These are phyloP conservation scores for Trametes villosa DNA, from an alignment of 768 basidiomycete species.

Conservation along the genomic window DNA sequence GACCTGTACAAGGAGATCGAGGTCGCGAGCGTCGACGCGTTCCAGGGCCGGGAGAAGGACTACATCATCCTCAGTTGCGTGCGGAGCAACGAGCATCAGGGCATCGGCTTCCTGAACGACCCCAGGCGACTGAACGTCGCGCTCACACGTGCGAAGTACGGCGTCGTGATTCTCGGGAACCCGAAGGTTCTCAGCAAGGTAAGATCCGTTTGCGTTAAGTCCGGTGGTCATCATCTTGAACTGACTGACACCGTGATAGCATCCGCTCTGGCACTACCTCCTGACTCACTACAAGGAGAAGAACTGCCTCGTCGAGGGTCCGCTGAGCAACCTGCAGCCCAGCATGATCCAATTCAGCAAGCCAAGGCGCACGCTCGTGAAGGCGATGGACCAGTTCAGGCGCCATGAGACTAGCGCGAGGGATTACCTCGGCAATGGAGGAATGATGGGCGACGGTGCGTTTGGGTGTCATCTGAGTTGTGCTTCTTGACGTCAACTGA, in stretches of 20 bases:
- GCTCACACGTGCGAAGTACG: constrained; percentile 96
- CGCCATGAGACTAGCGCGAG: constrained; percentile 91
- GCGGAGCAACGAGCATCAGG: constrained; percentile 98
- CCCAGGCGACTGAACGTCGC: constrained; percentile 96
- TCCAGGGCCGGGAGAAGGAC: constrained; percentile 99
- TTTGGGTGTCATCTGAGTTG: constrained; percentile 21
- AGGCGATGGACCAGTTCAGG: constrained; percentile 92
- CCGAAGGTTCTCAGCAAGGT: constrained; percentile 99
- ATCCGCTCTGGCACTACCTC: constrained; percentile 97
- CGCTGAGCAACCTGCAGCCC: constrained; percentile 92
- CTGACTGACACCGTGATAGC: constrained; percentile 52
- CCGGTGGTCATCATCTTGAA: constrained; percentile 4
- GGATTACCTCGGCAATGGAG: constrained; percentile 60
- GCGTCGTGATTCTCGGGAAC: constrained; percentile 99
- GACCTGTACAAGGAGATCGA: constrained; percentile 99
- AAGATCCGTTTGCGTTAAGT: constrained; percentile 27
- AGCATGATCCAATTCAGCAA: constrained; percentile 99
- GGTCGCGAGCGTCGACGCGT: constrained; percentile 98
- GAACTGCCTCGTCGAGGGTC: constrained; percentile 91
- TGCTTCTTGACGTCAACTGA: constrained; percentile 20
- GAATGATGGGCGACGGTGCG: constrained; percentile 58
- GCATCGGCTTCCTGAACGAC: constrained; percentile 99
- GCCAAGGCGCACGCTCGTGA: constrained; percentile 85
- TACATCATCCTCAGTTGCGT: constrained; percentile 99
- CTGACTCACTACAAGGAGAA: constrained; percentile 99